Base-by-base conservation (phyloP, 73 alveolate genomes). In the Paramecium tetraurelia region DNA sequence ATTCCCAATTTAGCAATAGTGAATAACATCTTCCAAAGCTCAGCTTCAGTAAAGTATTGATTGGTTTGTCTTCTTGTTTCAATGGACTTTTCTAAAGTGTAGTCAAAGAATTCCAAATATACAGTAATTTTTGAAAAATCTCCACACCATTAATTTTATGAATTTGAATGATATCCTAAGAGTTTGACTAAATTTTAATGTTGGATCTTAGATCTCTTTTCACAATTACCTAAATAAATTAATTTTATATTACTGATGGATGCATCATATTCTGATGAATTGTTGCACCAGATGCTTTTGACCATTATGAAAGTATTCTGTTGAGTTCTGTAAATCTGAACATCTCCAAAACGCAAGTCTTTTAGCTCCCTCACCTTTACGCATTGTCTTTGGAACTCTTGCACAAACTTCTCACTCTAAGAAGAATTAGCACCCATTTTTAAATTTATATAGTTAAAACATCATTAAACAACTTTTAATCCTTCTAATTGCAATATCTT, bases 401-500 rank as follows among this genome's bases (percentile, higher is more conserved):
- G 14, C 8, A 75, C 68, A 36, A 75, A 75, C 20, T 75, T 38
- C 27, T 75, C 84, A 27, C 84, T 24, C 27, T 63, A 63, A 3
- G 84, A 63, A 63, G 84, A 33, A 63, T 27, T 72, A 29, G 40
- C 58, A 72, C 59, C 86, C 86, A 72, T 72, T 72, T 72, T 72
- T 31, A 36, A 72, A 72, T 72, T 36, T 72, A 12, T 29, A 29
- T 72, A 35, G 69, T 53, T 53, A 53, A 53, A 53, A 72, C 46
- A 72, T 72, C 59, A 72, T 35, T 38, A 72, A 8, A 36, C 59
- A 36, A 72, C 57, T 72, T 40, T 72, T 72, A 72, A 36, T 38
- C 86, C 92, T 77, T 93, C 96, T 43, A 90, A 43, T 44, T 86
- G 76, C 31, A 86, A 84, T 31, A 95, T 95, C 14, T 92, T 77